These are phyloP conservation scores for Rhizopus arrhizus DNA, from an alignment of 371 early-diverging fungal genomes.

Conservation along the genomic window DNA sequence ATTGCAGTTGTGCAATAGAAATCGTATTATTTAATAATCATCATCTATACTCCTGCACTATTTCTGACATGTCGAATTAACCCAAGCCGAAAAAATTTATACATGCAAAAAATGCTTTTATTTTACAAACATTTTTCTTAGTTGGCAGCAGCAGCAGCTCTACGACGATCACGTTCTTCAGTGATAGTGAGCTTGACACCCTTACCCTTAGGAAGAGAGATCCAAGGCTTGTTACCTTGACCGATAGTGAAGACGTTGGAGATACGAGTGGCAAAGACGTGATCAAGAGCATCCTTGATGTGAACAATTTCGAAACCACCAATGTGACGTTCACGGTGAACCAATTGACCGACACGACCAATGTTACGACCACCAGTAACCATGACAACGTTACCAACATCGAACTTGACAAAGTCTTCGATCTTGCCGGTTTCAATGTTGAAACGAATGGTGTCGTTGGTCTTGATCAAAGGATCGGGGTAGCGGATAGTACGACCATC, in stretches of 20 bases:
- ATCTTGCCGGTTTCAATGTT: slow-evolving; percentile 95
- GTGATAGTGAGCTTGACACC: slow-evolving; percentile 47
- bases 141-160: slow-evolving; percentile 57
- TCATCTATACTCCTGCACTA: too few species aligned
- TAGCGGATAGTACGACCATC: slow-evolving; percentile 99
- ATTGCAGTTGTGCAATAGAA: too few species aligned
- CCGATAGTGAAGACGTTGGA: slow-evolving; percentile 96
- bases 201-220: slow-evolving; percentile 73
- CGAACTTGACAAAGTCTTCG: slow-evolving; percentile 94
- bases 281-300: slow-evolving; percentile 89
- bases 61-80: too few species aligned
- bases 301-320: slow-evolving; percentile 97
- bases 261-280: slow-evolving; percentile 89
- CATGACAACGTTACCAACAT: slow-evolving; percentile 94
- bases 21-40: too few species aligned
- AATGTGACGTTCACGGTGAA: slow-evolving; percentile 95
- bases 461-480: slow-evolving; percentile 98
- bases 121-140: neutral
- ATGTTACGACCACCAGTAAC: slow-evolving; percentile 99
- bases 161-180: slow-evolving; percentile 95
- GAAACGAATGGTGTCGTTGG: slow-evolving; percentile 98
- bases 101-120: too few species aligned
- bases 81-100: too few species aligned
- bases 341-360: slow-evolving; percentile 99
- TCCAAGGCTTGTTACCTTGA: slow-evolving; percentile 69